These are phyloP conservation scores for Lactifluus pinguis DNA, from an alignment of 768 basidiomycete genomes.

Conservation along the genomic window DNA sequence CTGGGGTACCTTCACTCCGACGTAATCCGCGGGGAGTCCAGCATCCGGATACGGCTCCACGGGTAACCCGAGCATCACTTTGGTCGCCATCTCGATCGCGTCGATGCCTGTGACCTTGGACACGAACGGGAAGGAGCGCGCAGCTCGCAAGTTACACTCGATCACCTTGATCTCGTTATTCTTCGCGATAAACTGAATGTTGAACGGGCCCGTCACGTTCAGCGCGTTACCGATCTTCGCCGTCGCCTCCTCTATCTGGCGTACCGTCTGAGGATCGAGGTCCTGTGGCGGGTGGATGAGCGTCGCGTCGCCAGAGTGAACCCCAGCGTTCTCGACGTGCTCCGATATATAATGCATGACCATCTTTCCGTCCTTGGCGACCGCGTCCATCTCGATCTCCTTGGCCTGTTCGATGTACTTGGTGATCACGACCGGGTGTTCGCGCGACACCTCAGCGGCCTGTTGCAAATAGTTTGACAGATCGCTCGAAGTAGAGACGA, in stretches of 20 bases:
- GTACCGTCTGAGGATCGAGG: conserved; percentile 91
- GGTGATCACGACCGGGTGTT: conserved; percentile 95
- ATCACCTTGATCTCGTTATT: conserved; percentile 99
- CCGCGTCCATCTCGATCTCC: conserved; percentile 99
- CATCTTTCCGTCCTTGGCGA: conserved; percentile 95
- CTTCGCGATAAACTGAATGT: conserved; percentile 99
- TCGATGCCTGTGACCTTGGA: conserved; percentile 97
- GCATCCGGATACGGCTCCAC: conserved; percentile 86
- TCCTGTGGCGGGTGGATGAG: conserved; percentile 98
- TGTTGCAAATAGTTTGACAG: conserved; percentile 87
- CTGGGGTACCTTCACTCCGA: conserved; percentile 99
- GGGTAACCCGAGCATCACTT: conserved; percentile 91
- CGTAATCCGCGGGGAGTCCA: conserved; percentile 85
- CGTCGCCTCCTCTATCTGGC: conserved; percentile 94
- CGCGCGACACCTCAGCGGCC: conserved; percentile 92
- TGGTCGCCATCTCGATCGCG: conserved; percentile 98
- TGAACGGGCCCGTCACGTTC: conserved; percentile 97
- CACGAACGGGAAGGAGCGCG: conserved; percentile 97
- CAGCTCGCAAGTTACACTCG: conserved; percentile 96
- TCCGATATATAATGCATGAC: conserved; percentile 99
- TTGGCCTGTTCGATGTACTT: conserved; percentile 99
- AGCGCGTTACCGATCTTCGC: conserved; percentile 96
- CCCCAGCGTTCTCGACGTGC: conserved; percentile 98
- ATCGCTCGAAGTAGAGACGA: conserved; percentile 89
- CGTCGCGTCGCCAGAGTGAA: conserved; percentile 97